Conservation (phyloP, 441 rosid genomes). For the Kokia cookei region DNA sequence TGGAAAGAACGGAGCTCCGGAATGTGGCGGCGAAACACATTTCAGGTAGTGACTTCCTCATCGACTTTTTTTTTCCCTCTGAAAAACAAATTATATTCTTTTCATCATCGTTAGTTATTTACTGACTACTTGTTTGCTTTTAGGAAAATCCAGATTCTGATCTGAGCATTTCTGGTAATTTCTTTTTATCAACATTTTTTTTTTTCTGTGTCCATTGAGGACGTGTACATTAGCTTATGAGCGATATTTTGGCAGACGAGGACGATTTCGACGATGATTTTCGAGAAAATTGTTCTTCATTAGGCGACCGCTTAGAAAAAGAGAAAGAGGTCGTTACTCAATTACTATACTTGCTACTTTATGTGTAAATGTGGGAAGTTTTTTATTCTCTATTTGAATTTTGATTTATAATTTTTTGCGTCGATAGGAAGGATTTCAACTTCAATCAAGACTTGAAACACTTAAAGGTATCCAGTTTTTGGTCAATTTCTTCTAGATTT, state of each 20-base stretch:
- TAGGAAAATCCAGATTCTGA: constrained; percentile 60
- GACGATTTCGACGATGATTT: constrained; percentile 42
- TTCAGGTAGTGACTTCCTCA: constrained; percentile 22
- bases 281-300: constrained; percentile 27
- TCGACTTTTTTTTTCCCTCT: background rate
- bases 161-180: constrained; percentile 73
- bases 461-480: constrained; percentile 42
- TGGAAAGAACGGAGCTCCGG: background rate
- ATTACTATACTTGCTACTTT: background rate
- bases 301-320: constrained; percentile 13
- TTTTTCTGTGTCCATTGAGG: background rate
- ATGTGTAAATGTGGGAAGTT: background rate
- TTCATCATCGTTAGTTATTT: background rate
- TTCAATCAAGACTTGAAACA: constrained; percentile 58
- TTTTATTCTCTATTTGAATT: background rate
- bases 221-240: background rate
- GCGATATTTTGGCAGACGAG: constrained; percentile 31
- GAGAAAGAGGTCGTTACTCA: constrained; percentile 23
- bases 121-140: background rate
- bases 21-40: constrained; percentile 64
- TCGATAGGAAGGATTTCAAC: constrained; percentile 48
- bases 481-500: background rate
- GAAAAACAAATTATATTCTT: background rate
- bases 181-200: background rate
- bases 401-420: background rate